Percentiles rank a stretch among this genome's conserved stretches.
These are phyloP conservation scores for Fusarium napiforme DNA, from an alignment of 2,329 filamentous ascomycete genomes.

Conservation along the genomic window DNA sequence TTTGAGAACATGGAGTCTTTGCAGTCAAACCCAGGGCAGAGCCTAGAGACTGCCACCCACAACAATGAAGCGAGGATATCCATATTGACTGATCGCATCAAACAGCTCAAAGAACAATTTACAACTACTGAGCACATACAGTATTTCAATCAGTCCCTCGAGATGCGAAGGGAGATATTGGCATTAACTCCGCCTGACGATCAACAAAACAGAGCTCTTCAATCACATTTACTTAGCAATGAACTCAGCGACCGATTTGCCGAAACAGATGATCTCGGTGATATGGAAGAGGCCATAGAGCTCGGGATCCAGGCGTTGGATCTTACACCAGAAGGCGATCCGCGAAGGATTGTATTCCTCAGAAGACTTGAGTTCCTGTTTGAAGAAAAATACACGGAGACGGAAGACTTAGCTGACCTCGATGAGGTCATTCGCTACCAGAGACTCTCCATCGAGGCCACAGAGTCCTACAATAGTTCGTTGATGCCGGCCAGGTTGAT, in stretches of 20 bases:
- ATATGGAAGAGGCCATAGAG: not conserved
- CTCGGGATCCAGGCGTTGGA: not conserved
- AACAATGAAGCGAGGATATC: not conserved
- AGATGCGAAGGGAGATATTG: not conserved
- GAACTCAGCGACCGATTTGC: not conserved
- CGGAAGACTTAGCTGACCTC: not conserved
- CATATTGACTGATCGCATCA: not conserved
- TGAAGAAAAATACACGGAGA: not conserved
- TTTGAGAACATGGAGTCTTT: not conserved
- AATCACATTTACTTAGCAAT: not conserved
- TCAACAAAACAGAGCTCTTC: not conserved
- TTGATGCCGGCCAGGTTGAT: accelerated
- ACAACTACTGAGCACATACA: not conserved
- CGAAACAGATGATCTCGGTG: not conserved
- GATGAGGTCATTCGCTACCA: not conserved
- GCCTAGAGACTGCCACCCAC: accelerated
- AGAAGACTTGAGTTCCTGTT: not conserved
- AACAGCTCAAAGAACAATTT: not conserved
- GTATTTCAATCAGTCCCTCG: not conserved
- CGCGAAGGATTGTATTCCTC: not conserved
- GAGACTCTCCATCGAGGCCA: not conserved
- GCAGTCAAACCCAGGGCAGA: accelerated
- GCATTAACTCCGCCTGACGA: accelerated
- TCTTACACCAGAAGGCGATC: not conserved
- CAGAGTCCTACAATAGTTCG: accelerated